Conservation (phyloP, 305 asterid species). For the Ilex paraguariensis region DNA sequence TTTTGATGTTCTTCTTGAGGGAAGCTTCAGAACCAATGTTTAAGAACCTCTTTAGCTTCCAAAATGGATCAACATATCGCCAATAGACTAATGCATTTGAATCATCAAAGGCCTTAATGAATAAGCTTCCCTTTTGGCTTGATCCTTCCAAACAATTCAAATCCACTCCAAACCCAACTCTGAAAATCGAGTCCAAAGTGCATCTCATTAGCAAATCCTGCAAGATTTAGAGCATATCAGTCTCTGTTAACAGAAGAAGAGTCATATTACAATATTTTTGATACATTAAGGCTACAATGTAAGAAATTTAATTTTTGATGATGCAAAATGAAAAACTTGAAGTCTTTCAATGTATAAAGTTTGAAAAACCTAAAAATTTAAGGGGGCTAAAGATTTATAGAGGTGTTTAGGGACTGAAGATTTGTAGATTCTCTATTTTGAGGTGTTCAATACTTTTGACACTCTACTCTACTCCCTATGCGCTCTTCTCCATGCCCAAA, state of each 20-base stretch:
- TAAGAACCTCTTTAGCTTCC: slow-evolving; percentile 54
- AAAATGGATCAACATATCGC: slow-evolving; percentile 61
- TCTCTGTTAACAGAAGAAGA: neutral
- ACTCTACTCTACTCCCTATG: too few relatives aligned
- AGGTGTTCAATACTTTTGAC: too few relatives aligned
- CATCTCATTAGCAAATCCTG: slow-evolving; percentile 67
- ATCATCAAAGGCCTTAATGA: slow-evolving; percentile 70
- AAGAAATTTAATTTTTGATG: too few relatives aligned
- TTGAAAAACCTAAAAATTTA: too few relatives aligned
- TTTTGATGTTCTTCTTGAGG: slow-evolving; percentile 48
- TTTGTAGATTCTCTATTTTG: too few relatives aligned
- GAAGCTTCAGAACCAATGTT: slow-evolving; percentile 53
- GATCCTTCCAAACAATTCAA: slow-evolving; percentile 50
- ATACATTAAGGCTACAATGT: too few relatives aligned
- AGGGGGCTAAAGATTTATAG: too few relatives aligned
- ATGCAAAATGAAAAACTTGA: neutral
- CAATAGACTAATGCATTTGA: slow-evolving; percentile 54
- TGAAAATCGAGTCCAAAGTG: slow-evolving; percentile 68
- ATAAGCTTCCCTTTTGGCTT: slow-evolving; percentile 34
- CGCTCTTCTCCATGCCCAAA: too few relatives aligned
- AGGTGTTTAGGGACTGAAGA: too few relatives aligned
- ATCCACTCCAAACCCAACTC: slow-evolving; percentile 80
- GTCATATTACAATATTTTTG: too few relatives aligned
- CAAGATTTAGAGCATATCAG: neutral
- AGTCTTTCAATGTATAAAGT: neutral